Percentiles rank a stretch among this genome's conserved stretches.
These are phyloP conservation scores for Ambrosiella xylebori DNA, from an alignment of 2,329 filamentous ascomycete genomes.

Conservation along the genomic window DNA sequence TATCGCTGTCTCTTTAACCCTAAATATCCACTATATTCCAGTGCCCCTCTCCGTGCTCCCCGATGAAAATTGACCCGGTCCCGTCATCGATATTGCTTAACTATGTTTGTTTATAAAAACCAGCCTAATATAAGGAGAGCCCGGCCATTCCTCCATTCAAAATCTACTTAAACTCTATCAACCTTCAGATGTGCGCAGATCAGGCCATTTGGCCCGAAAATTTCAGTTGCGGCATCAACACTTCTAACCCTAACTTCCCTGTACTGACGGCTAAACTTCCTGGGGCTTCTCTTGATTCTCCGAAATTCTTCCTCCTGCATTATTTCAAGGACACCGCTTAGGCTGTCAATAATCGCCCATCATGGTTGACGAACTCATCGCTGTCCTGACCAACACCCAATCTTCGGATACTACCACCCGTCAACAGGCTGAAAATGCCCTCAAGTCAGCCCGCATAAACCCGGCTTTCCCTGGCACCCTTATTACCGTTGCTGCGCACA, in stretches of 20 bases:
- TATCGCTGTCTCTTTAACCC: too few species aligned
- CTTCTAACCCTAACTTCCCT: background rate
- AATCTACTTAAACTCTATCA: too few species aligned
- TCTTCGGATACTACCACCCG: constrained; percentile 57
- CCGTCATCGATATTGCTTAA: too few species aligned
- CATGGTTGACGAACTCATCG: constrained; percentile 88
- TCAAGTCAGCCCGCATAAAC: constrained; percentile 52
- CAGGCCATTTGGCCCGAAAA: background rate
- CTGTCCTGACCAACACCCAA: constrained; percentile 76
- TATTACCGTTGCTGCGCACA: constrained; percentile 62
- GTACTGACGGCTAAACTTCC: background rate
- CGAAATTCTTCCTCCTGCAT: background rate
- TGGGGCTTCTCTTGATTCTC: background rate
- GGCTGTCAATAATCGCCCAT: constrained; percentile 2
- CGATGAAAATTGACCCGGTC: too few species aligned
- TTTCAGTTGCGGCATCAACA: background rate
- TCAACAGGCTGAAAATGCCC: constrained; percentile 71
- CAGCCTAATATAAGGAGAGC: too few species aligned
- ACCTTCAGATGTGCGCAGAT: background rate
- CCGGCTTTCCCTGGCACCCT: constrained; percentile 64
- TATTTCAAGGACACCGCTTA: background rate
- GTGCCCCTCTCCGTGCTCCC: too few species aligned
- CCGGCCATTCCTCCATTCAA: too few species aligned
- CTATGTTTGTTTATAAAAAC: too few species aligned
- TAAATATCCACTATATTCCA: too few species aligned